These are phyloP conservation scores for Tolypocladium inflatum DNA, from an alignment of 2,329 filamentous ascomycete species.

Conservation along the genomic window DNA sequence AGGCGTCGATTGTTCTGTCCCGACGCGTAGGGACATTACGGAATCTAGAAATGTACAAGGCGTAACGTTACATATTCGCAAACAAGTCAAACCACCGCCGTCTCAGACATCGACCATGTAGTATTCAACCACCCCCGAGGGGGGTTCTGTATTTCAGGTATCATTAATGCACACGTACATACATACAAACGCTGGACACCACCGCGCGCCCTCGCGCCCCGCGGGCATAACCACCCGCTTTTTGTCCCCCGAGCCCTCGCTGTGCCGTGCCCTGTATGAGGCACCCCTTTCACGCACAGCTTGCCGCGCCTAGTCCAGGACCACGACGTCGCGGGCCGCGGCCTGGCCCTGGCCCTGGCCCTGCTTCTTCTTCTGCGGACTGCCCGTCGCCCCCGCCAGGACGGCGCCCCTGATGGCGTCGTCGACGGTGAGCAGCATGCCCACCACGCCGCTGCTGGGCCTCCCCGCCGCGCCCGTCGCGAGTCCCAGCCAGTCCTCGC, in stretches of 20 bases:
- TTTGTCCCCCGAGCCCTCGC: neutral
- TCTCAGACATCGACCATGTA: too few species aligned
- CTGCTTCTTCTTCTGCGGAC: neutral
- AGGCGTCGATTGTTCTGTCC: neutral
- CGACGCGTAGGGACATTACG: neutral
- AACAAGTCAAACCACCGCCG: neutral
- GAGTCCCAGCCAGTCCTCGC: slow-evolving; percentile 38
- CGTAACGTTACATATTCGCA: too few species aligned
- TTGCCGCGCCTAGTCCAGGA: slow-evolving; percentile 5
- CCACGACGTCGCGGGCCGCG: slow-evolving; percentile 3
- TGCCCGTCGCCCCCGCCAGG: neutral
- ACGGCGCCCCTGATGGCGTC: slow-evolving; percentile 30
- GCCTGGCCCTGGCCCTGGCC: neutral
- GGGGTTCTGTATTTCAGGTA: slow-evolving; percentile 15
- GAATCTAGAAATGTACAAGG: neutral
- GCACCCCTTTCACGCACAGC: neutral
- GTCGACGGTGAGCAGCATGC: slow-evolving; percentile 38
- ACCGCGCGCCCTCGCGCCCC: neutral
- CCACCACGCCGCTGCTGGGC: slow-evolving; percentile 29
- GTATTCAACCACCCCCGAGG: neutral
- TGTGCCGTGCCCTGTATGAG: neutral
- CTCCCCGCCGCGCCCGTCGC: slow-evolving; percentile 34
- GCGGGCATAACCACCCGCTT: neutral
- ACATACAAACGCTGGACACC: neutral
- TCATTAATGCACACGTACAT: slow-evolving; percentile 13